Base-by-base conservation (phyloP, 2,329 filamentous ascomycete genomes). In the Pestalotiopsis fici region DNA sequence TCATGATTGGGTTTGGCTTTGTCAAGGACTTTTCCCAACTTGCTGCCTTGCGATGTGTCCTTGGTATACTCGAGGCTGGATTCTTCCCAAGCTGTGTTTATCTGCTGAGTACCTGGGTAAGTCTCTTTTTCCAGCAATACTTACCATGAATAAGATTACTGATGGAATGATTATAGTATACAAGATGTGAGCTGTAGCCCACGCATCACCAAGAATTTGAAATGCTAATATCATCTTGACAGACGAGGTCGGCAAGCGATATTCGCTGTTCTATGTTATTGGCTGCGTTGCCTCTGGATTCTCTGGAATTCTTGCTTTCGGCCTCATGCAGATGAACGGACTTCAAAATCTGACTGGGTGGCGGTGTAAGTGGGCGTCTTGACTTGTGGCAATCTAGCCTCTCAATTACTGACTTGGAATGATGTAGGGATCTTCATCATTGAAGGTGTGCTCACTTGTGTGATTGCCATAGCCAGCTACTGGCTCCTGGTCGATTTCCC, bases 31-130 rank as follows among this genome's bases (percentile, higher is more conserved):
- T 85, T 79, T 72, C 75, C 1, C 75, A 85, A 27, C 77, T 92
- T 65, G 80, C 87, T 0, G 88, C 80, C 0, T 77, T 90, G 50
- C 81, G 90, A 57, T 78, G 89, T 0, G 65, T 93, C 1, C 82
- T 92, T 18, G 91, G 91, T 61, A 69, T 90, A 2, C 83, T 92
- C 28, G 91, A 93, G 75, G 87, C 88, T n/a, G 88, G 91, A 0
- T 93, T 91, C 78, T 93, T 93, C 77, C 90, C 91, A 0, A 87
- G 87, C 64, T 90, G 87, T 63, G 89, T 92, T 0, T 93, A 93
- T 74, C 81, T 93, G 5, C 84, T 94, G n/a, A 59, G 64, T 47
- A 68, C 67, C 2, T 68, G 67, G 67, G 66, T 68, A 64, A 59
- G 66, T 59, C 7, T 13, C 21, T 4, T 28, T 56, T 57, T 15